A percentile compares a stretch with the other conserved stretches of the same genome.
phyloP scores from a whole-genome alignment of 2,329 filamentous ascomycete genomes.

The Shiraia sp. region DNA sequence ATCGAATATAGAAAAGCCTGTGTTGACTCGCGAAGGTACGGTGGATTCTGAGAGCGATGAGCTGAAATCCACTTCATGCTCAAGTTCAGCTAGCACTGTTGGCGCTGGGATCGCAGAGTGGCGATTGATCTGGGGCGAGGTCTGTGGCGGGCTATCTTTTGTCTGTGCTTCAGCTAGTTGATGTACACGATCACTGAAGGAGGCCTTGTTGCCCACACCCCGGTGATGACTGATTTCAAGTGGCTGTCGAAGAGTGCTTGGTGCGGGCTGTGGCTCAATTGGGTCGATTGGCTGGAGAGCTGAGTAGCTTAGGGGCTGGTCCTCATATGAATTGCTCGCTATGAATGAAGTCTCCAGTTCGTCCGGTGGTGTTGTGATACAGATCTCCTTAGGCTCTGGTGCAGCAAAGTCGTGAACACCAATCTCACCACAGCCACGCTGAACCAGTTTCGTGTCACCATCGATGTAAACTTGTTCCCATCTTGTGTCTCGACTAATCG shows the following conservation, averaged over 20 bases:
- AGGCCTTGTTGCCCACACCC: slow-evolving; percentile 30
- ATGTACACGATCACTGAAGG: slow-evolving; percentile 42
- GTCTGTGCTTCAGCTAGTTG: slow-evolving; percentile 24
- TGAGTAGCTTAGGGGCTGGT: slow-evolving; percentile 31
- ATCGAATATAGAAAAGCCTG: slow-evolving; percentile 33
- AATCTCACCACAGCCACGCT: slow-evolving; percentile 34
- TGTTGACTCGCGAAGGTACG: slow-evolving; percentile 28
- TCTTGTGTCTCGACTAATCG: slow-evolving; percentile 38
- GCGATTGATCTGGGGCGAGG: slow-evolving; percentile 4
- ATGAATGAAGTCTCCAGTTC: slow-evolving; percentile 36
- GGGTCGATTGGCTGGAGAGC: slow-evolving; percentile 24
- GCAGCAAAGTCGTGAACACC: slow-evolving; percentile 37
- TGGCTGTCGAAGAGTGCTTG: slow-evolving; percentile 10
- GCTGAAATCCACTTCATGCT: slow-evolving; percentile 36
- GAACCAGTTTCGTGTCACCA: slow-evolving; percentile 43
- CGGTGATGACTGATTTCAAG: slow-evolving; percentile 15
- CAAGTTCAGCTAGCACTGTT: slow-evolving; percentile 31
- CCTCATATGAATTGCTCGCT: slow-evolving; percentile 27
- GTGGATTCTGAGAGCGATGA: slow-evolving; percentile 28
- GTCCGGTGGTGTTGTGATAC: slow-evolving; percentile 38
- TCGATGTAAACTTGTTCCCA: slow-evolving; percentile 48
- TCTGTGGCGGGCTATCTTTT: slow-evolving; percentile 6
- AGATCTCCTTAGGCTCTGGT: slow-evolving; percentile 40
- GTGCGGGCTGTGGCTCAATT: slow-evolving; percentile 15
- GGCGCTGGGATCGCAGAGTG: slow-evolving; percentile 23